Base-by-base conservation (phyloP, 2,329 filamentous ascomycete genomes). In the Trichoderma hamatum region DNA sequence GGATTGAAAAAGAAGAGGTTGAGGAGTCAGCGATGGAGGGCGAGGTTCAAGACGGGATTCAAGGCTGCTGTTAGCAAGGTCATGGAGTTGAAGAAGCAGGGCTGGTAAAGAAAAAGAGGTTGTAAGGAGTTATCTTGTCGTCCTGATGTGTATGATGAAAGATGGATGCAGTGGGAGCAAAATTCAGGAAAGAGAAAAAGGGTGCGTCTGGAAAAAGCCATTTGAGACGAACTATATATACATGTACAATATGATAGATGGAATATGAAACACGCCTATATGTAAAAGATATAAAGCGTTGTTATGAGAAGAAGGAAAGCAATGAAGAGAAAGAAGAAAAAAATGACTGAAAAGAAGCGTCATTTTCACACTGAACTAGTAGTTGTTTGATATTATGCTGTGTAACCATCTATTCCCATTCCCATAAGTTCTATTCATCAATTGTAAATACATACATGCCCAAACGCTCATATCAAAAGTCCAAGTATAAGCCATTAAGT, bases 1-100 rank as follows among this genome's bases (percentile, higher is more conserved):
- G 93, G 92, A 2, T 75, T 93, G 75, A 93, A 92, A 86, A 85
- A 90, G 79, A 96, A 96, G 88, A 86, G 92, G 75, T 80, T 93
- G 73, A 83, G 82, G 78, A 89, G 87, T 70, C 83, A 90, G 83
- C 84, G 92, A 71, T 94, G 91, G 90, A 85, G 87, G 77, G 81
- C 73, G 72, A 86, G 88, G 70, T 96, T 95, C 80, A 89, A 87
- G 83, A 78, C 78, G 36, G 90, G 89, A 4, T 94, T 96, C 80
- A 84, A 83, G 78, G 85, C 85, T 5, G 87, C 88, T 13, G 86
- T 92, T 9, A 77, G 75, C 51, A 84, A 92, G 72, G 92, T 93
- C 6, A 82, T 86, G 76, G 86, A 92, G 77, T 83, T 96, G 81
- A 90, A 87, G 74, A 87, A 83, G 76, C 92, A 96, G 80, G 93